A percentile compares a stretch with the other conserved stretches of the same genome.
These are phyloP conservation scores for Brassica napus DNA, from an alignment of 345 rosid species.

Conservation along the genomic window DNA sequence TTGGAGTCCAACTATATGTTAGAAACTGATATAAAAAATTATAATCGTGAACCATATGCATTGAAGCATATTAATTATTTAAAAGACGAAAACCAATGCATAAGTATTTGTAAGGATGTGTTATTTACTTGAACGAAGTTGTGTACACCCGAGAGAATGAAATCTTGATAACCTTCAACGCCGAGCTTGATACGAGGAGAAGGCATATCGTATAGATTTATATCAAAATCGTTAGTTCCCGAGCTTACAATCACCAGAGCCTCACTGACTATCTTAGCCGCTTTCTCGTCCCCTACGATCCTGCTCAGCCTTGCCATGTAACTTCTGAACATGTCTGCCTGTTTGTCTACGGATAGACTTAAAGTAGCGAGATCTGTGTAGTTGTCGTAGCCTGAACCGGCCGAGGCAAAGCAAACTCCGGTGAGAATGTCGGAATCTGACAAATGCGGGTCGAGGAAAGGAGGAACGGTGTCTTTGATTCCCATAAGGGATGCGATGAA, in stretches of 20 bases:
- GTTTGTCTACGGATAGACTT: constrained; percentile 47
- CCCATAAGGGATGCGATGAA: constrained; percentile 30
- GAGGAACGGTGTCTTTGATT: constrained; percentile 41
- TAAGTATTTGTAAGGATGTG: neutral
- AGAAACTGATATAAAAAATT: too few species aligned
- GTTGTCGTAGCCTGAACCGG: constrained; percentile 40
- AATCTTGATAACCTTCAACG: constrained; percentile 48
- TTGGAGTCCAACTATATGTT: too few species aligned
- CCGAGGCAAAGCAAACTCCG: constrained; percentile 41
- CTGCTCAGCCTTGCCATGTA: constrained; percentile 41
- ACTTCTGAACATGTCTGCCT: constrained; percentile 43
- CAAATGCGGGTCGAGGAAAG: constrained; percentile 32
- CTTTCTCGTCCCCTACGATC: constrained; percentile 44
- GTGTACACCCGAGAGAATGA: constrained; percentile 39
- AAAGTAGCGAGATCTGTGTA: constrained; percentile 21
- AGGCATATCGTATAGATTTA: constrained; percentile 50
- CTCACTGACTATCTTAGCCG: constrained; percentile 38
- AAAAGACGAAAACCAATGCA: neutral
- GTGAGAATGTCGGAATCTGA: constrained; percentile 28
- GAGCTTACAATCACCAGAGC: constrained; percentile 58
- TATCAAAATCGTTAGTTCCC: constrained; percentile 56
- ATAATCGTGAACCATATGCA: too few species aligned
- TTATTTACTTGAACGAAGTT: constrained; percentile 47
- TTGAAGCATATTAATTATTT: too few species aligned
- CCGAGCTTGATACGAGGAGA: constrained; percentile 42